Conservation (phyloP, 345 rosid species). For the Anacardium occidentale region DNA sequence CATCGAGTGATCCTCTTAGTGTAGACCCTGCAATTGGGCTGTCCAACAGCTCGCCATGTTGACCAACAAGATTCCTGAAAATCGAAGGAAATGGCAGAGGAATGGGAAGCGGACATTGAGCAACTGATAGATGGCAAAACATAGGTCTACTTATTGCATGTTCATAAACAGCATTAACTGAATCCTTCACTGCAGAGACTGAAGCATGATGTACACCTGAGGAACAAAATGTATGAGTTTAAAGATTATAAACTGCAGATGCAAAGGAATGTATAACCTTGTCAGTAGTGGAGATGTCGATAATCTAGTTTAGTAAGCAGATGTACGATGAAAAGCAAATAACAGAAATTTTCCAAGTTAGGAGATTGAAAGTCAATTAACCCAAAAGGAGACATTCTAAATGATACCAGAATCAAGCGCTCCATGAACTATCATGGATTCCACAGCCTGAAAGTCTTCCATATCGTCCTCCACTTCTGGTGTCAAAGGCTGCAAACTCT, state of each 20-base stretch:
- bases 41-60: constrained; percentile 67
- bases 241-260: background rate
- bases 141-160: constrained; percentile 40
- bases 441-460: constrained; percentile 67
- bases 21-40: constrained; percentile 42
- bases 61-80: constrained; percentile 62
- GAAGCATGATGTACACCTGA: constrained; percentile 53
- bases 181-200: constrained; percentile 62
- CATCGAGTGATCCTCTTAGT: constrained; percentile 64
- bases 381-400: constrained; percentile 6
- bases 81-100: constrained; percentile 94
- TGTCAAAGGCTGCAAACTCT: constrained; percentile 56
- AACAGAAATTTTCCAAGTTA: background rate
- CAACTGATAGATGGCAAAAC: constrained; percentile 68
- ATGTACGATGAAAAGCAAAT: background rate
- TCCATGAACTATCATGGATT: constrained; percentile 72
- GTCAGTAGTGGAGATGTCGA: background rate
- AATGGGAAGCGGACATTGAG: constrained; percentile 78
- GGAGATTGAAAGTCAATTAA: background rate
- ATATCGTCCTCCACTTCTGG: constrained; percentile 60
- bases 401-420: constrained; percentile 54
- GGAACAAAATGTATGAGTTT: background rate
- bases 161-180: constrained; percentile 48
- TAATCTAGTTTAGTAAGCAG: background rate
- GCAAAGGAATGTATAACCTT: background rate